phyloP scores from a whole-genome alignment of 768 basidiomycete genomes.

The Tricholoma flavovirens region DNA sequence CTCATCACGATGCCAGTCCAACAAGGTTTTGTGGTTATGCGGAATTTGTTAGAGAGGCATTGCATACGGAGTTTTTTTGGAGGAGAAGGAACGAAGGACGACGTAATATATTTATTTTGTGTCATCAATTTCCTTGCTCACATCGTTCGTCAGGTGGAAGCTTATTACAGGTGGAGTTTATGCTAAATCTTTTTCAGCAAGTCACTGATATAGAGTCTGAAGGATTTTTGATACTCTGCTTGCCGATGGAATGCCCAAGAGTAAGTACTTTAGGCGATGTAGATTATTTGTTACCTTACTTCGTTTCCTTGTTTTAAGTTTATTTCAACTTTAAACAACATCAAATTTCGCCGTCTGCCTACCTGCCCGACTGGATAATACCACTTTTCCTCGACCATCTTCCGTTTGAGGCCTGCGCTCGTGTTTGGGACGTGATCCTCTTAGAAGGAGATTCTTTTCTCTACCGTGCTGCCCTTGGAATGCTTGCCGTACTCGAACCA shows the following conservation, averaged over 20 bases:
- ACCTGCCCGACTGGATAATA: constrained; percentile 77
- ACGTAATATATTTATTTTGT: constrained; percentile 45
- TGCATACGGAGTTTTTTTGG: constrained; percentile 84
- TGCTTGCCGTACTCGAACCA: constrained; percentile 78
- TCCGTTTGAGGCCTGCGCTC: constrained; percentile 87
- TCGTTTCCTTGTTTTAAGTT: constrained; percentile 37
- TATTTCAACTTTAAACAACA: constrained; percentile 95
- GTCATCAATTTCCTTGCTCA: constrained; percentile 3
- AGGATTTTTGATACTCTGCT: constrained; percentile 91
- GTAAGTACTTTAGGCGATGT: constrained; percentile 34
- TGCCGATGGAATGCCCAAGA: constrained; percentile 91
- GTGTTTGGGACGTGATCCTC: constrained; percentile 83
- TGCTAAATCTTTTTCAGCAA: background rate
- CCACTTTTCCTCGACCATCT: constrained; percentile 80
- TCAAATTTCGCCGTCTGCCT: constrained; percentile 80
- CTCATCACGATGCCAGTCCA: constrained; percentile 74
- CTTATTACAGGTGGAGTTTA: constrained; percentile 70
- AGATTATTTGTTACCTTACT: background rate
- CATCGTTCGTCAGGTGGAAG: constrained; percentile 62
- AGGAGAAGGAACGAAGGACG: constrained; percentile 61
- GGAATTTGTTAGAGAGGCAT: constrained; percentile 81
- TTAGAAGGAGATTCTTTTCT: constrained; percentile 90
- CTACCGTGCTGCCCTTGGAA: constrained; percentile 77
- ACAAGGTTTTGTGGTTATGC: constrained; percentile 75
- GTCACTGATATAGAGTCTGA: constrained; percentile 7